Percentiles rank a stretch among this genome's conserved stretches.
Conservation (phyloP, 345 rosid genomes). For the Punica granatum region DNA sequence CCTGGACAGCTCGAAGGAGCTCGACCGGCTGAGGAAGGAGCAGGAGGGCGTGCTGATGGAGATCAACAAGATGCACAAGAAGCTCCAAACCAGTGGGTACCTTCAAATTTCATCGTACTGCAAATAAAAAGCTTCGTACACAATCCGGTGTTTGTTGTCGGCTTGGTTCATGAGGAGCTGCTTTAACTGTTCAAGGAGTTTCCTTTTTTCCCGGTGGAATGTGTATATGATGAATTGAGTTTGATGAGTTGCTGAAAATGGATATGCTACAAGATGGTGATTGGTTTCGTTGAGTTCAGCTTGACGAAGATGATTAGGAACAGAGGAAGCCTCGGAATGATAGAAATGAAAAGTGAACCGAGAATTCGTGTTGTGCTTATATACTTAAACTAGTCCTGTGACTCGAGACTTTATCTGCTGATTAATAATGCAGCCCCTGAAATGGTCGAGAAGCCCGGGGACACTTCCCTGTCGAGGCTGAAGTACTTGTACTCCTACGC, state of each 20-base stretch:
- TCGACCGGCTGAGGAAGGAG: slow-evolving; percentile 77
- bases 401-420: slow-evolving; percentile 8
- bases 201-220: neutral
- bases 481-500: slow-evolving; percentile 56
- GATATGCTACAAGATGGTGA: neutral
- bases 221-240: neutral
- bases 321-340: neutral
- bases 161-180: no score
- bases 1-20: slow-evolving; percentile 67
- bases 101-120: neutral
- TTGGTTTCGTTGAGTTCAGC: neutral
- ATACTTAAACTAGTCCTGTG: slow-evolving; percentile 2
- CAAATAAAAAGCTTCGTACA: no score
- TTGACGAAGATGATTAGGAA: neutral
- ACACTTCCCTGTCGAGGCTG: slow-evolving; percentile 57
- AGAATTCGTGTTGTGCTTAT: neutral
- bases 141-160: neutral
- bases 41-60: slow-evolving; percentile 55
- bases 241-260: neutral
- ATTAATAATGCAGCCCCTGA: slow-evolving; percentile 67
- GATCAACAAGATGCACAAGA: slow-evolving; percentile 85
- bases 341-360: neutral
- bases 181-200: neutral
- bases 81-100: slow-evolving; percentile 60
- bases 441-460: slow-evolving; percentile 86